These are phyloP conservation scores for Saccharum officinarum DNA, from an alignment of 176 grass and related monocot genomes.

Conservation along the genomic window DNA sequence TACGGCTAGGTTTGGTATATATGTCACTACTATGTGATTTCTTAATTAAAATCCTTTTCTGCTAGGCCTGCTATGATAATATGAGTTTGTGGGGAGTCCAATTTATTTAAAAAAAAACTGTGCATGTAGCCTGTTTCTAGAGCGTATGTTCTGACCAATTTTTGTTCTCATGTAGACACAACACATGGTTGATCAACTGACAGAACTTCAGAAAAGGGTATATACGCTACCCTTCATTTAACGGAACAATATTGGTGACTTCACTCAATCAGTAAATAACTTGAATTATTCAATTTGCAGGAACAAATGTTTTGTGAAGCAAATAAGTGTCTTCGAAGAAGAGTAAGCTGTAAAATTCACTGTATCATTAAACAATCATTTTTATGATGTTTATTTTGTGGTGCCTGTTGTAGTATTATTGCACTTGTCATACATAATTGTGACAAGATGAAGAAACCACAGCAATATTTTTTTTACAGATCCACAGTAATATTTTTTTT, in stretches of 20 bases:
- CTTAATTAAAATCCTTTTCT: not conserved
- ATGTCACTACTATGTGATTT: not conserved
- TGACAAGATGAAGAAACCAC: not conserved
- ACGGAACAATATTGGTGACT: not conserved
- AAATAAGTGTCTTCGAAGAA: conserved; percentile 81
- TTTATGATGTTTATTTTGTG: not conserved
- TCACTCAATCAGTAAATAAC: not conserved
- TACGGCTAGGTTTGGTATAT: not conserved
- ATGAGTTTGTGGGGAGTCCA: not conserved
- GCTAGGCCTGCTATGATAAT: not conserved
- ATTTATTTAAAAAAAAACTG: not conserved
- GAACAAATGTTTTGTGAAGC: conserved; percentile 76
- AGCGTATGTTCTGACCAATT: not conserved
- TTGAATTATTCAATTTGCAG: conserved; percentile 43
- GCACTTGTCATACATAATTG: not conserved
- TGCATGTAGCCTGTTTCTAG: not conserved
- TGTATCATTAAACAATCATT: not conserved
- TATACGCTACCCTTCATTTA: not conserved
- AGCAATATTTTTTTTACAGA: not conserved
- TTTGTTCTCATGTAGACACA: conserved; percentile 56
- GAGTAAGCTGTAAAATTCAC: conserved; percentile 52
- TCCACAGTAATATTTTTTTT: no score
- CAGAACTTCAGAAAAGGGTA: conserved; percentile 74
- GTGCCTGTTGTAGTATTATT: not conserved
- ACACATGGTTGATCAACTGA: conserved; percentile 68